Base-by-base conservation (phyloP, 2,329 filamentous ascomycete genomes). In the Lithohypha guttulata region DNA sequence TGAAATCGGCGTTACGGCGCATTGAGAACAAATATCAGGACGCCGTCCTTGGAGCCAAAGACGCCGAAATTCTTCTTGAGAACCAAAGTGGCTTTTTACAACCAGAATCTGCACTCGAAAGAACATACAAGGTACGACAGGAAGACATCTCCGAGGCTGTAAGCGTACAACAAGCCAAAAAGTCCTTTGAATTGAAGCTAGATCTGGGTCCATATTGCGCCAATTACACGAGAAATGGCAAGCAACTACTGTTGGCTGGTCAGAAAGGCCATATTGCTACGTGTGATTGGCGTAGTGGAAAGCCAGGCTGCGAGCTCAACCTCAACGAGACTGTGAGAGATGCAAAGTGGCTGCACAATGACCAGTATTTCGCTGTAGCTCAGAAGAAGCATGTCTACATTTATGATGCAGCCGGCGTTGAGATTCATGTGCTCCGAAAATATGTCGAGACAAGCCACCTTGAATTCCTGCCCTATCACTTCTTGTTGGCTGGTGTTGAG, bases 351-450 rank as follows among this genome's bases (percentile, higher is more conserved):
- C 70, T 96, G 53, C 86, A 95, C 64, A 94, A 94, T 59, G 87
- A 91, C 59, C 85, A 94, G 57, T 64, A 77, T 62, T 95, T 96
- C 62, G 89, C 89, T 0, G 85, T 94, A 9, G 86, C 91, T 30
- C 89, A 98, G 63, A 95, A 94, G 69, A 91, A 89, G 63, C 81
- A 91, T 51, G 84, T 91, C 48, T 98, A 94, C 65, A 95, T 98
- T 49, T 98, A 98, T 66, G 91, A 95, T 55, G 71, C 77, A 42
- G 75, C 84, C 41, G 91, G 91, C 36, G 83, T 95, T 14, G 91
- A 98, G 64, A 65, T 98, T 39, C 91, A 98, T 59, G 87, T 84
- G 57, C 64, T 98, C 55, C 79, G 79, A 60, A 91, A 91, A 59
- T 89, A 94, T 58, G 75, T 84, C 45, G 91, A 98, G 59, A 84